Base-by-base conservation (phyloP, 306 rosid species). In the Mimosa bimucronata region DNA sequence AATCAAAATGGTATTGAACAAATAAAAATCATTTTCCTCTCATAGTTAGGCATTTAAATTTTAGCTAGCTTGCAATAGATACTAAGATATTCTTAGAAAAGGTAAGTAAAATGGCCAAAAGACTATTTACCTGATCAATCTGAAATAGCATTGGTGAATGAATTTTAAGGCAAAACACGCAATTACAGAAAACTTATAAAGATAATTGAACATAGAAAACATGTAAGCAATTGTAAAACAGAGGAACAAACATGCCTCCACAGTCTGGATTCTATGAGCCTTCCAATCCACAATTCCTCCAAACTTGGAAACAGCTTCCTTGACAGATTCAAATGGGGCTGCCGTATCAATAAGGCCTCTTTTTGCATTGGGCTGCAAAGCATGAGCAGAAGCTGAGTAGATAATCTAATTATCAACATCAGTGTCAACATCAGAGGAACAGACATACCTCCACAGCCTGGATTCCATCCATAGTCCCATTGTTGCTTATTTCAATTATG, bases 281-380 rank as follows among this genome's bases (percentile, higher is more conserved):
- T 96, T 96, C 99, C 99, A 96, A 83, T 96, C 98, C 76, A 93
- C 97, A 89, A 93, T 96, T 73, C 98, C 98, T 82, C 99, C 99
- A 85, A 89, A 93, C 83, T 91, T 96, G 62, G 99, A 91, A 81
- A 96, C 99, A 70, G 97, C 99, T 86, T 89, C 97, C 87, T 96
- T 93, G 79, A 96, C 99, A 70, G 99, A 96, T 81, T 96, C 98
- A 84, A 96, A 89, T 34, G 99, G 99, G 67, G 97, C 83, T n/a
- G 93, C 78, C 28, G 99, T 91, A 87, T 96, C 98, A 74, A 96
- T 92, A 70, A 83, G 79, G 74, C 89, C 88, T 85, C 89, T 91
- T 87, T 79, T 89, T 48, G 55, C 78, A 74, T 85, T 84, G 77
- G 55, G 71, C 78, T 78, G 85, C 81, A 85, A 84, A 66, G 64